Evolutionary conservation across 495 filamentous ascomycete species (phyloP).

Genomic region (Melanomma pulvis-pyrius): DNA sequence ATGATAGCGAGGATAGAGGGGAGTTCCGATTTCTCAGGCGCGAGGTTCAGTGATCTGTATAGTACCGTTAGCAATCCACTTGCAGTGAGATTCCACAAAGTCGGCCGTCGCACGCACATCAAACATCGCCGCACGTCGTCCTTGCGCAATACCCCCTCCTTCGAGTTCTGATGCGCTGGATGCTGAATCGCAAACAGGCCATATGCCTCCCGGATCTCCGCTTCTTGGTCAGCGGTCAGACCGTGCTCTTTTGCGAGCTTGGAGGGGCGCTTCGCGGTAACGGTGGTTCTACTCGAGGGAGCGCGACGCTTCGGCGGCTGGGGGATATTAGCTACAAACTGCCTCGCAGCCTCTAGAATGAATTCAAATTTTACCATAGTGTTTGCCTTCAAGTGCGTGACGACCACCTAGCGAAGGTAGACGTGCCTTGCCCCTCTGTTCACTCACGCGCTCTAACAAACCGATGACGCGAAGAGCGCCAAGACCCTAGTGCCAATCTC

Average conservation of each 20-base stretch:
- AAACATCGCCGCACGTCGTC: slow-evolving; percentile 80
- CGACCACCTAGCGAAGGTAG: neutral
- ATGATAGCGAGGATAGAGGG: slow-evolving; percentile 73
- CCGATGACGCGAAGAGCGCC: neutral
- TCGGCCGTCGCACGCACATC: slow-evolving; percentile 58
- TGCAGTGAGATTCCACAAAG: neutral
- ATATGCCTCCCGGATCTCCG: slow-evolving; percentile 89
- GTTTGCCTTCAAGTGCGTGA: neutral
- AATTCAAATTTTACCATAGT: slow-evolving; percentile 21
- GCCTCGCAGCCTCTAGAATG: too few relatives aligned
- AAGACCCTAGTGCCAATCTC: neutral
- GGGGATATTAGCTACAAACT: neutral
- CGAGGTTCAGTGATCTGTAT: slow-evolving; percentile 69
- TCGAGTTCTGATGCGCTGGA: slow-evolving; percentile 66
- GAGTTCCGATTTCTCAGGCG: slow-evolving; percentile 62
- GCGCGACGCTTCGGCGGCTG: slow-evolving; percentile 51
- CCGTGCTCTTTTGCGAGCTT: slow-evolving; percentile 88
- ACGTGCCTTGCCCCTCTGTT: neutral
- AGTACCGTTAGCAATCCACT: slow-evolving; percentile 7
- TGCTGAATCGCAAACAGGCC: slow-evolving; percentile 65
- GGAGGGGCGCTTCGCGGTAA: slow-evolving; percentile 59
- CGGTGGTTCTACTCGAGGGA: slow-evolving; percentile 7
- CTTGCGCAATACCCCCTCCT: slow-evolving; percentile 72
- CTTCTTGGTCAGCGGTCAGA: slow-evolving; percentile 79
- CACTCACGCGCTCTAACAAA: slow-evolving; percentile 9